Percentiles rank a stretch among this genome's conserved stretches.
Evolutionary conservation across 2,329 filamentous ascomycete genomes (phyloP).

Genomic region (Ceratocystis cubensis): DNA sequence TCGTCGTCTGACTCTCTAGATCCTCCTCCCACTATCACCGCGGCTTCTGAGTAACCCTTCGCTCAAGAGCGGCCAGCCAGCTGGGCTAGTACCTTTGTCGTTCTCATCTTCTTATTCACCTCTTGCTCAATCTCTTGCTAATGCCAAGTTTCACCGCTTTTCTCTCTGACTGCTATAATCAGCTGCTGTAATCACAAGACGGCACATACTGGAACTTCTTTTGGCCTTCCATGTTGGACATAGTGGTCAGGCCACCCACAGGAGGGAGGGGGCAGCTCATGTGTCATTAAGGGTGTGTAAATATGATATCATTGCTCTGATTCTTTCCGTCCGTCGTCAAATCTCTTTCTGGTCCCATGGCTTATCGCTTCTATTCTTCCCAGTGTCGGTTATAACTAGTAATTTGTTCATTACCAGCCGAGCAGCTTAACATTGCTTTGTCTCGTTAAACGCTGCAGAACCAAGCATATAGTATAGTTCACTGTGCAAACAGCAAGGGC

Average conservation of each 20-base stretch:
- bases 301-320: background rate
- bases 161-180: background rate
- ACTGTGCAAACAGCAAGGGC: background rate
- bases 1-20: background rate
- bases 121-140: background rate
- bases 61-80: background rate
- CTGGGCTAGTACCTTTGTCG: background rate
- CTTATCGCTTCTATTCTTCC: background rate
- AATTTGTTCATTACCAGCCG: background rate
- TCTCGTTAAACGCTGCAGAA: background rate
- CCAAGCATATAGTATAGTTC: background rate
- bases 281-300: background rate
- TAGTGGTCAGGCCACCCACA: background rate
- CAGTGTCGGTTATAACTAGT: background rate
- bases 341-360: background rate
- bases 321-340: background rate
- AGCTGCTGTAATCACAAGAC: background rate
- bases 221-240: background rate
- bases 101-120: background rate
- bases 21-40: background rate
- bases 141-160: background rate
- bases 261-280: background rate
- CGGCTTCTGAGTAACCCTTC: background rate
- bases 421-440: background rate
- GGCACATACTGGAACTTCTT: background rate